Base-by-base conservation (phyloP, 805 yeast species). In the Metschnikowia chrysomelidarum region DNA sequence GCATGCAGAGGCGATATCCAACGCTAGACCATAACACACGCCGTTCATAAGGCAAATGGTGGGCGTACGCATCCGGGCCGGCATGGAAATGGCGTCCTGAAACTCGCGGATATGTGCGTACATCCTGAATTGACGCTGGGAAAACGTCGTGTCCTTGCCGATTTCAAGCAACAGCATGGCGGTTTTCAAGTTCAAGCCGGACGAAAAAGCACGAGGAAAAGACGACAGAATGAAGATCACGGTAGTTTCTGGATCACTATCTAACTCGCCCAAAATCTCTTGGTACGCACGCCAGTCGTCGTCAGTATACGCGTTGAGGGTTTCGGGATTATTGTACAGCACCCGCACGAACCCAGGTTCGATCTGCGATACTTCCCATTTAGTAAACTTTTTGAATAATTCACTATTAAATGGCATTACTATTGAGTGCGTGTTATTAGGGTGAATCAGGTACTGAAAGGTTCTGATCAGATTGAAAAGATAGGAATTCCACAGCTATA, bases 1-100 rank as follows among this genome's bases (percentile, higher is more conserved):
- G 19, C 73, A 68, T 0, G 83, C 74, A 10, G 80, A 59, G 6
- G 82, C 60, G 27, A 84, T 72, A 55, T 84, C 93, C 13, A 85
- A 45, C 0, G 82, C 91, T 30, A 85, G 65, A 0, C 94, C 94
- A 47, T 64, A 71, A 30, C 71, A 57, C 8, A 72, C 63, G 0
- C 93, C 93, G 57, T 84, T 87, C 28, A 76, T 62, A 1, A 83
- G 70, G 2, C 74, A 75, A 41, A 84, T 79, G 8, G 87, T 82
- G 3, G 94, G 84, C 10, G 77, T 73, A 13, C 49, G 46, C 35
- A 74, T 73, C 14, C 66, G 52, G 0, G 71, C 58, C 0, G 81
- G 77, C 4, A 72, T 57, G 2, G 66, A 61, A 32, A 82, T 69
- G 30, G 75, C 63, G 28, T 67, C 59, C 54, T 84, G 94, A 60